Base-by-base conservation (phyloP, 1,284 basidiomycete species). In the Trametes versicolor region DNA sequence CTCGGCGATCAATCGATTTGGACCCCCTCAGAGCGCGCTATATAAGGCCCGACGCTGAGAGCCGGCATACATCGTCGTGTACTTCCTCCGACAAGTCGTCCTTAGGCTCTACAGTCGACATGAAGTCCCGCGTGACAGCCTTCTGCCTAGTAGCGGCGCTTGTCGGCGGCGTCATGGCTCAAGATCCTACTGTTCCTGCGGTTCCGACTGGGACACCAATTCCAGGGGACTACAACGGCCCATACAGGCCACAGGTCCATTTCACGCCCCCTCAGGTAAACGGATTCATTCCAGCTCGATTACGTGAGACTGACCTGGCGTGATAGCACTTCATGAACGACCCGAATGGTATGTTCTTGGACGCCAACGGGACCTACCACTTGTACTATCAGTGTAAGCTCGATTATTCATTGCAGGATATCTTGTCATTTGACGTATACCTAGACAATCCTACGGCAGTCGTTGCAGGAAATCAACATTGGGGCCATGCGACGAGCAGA, bases 401-500 rank as follows among this genome's bases (percentile, higher is more conserved):
- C 6, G 8, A 29, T 6, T 17, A 12, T 13, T 21, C 12, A 25
- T 10, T 34, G 34, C 8, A 12, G 19, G 23, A 13, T 19, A 29
- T 7, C 25, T 32, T 4, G 5, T 9, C 19, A 15, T 36, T 43
- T 45, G n/a, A 53, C 21, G 6, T 3, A 7, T 25, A 19, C 4
- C 15, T 8, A 69, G 67, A 69, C 36, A 60, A 66, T 17, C 64
- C 67, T 8, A 62, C 58, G 3, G 64, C 49, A 0, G 19, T 60
- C 4, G 56, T 64, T 2, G 62, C 56, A 4, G 67, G 59, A 0
- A 64, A 69, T 32, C 67, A 66, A 51, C 64, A 66, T 32, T 69
- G 67, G 67, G 67, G 67, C 7, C 67, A 69, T 21, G 67, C 67
- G 3, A 69, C 67, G 6, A 69, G 62, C 54, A 19, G 50, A 4